A percentile compares a stretch with the other conserved stretches of the same genome.
These are phyloP conservation scores for Rhododendron molle DNA, from an alignment of 148 eudicot genomes.

Conservation along the genomic window DNA sequence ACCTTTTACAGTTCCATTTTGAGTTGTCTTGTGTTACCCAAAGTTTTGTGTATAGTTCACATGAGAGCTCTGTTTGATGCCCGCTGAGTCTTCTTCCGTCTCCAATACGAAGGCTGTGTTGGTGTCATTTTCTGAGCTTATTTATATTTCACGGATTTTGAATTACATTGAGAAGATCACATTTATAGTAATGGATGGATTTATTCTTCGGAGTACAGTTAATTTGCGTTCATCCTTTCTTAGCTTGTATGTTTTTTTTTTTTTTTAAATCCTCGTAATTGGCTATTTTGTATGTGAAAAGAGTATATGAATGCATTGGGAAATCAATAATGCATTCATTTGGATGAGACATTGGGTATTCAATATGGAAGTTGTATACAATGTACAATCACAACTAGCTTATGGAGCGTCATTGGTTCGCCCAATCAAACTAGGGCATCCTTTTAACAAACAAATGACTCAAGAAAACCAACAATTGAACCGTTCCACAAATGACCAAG, in stretches of 20 bases:
- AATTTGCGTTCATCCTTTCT: neutral
- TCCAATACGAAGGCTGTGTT: neutral
- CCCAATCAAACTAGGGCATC: neutral
- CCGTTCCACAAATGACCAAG: neutral
- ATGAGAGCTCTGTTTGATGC: neutral
- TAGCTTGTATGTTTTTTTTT: neutral
- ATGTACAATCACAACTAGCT: neutral
- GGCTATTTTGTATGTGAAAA: neutral
- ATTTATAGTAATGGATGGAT: neutral
- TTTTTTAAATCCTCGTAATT: neutral
- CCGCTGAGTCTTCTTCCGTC: neutral
- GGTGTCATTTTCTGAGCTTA: neutral
- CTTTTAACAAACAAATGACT: neutral
- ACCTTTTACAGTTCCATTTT: conserved; percentile 66
- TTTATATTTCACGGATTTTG: neutral
- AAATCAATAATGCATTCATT: neutral
- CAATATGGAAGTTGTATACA: neutral
- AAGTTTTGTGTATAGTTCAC: neutral
- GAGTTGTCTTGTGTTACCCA: conserved; percentile 12
- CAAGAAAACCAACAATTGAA: neutral
- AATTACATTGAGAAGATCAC: neutral
- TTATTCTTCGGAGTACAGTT: neutral
- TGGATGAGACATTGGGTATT: no score
- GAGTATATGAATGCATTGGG: neutral
- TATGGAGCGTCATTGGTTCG: neutral